These are phyloP conservation scores for Ascochyta pisi DNA, from an alignment of 2,329 filamentous ascomycete species.

Conservation along the genomic window DNA sequence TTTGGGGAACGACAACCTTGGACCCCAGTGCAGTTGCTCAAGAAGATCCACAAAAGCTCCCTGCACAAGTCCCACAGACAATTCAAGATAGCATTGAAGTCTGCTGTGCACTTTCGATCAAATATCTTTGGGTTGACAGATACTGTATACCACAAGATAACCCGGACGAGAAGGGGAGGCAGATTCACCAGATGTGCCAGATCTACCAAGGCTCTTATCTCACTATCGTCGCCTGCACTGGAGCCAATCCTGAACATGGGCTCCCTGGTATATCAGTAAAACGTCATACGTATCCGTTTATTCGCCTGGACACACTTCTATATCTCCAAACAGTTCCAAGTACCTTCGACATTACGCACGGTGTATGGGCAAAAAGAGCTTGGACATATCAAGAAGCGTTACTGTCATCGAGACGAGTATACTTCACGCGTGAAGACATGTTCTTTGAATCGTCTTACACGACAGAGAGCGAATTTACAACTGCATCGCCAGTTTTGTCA, in stretches of 20 bases:
- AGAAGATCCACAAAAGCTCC: not conserved
- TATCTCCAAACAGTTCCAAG: too few species aligned
- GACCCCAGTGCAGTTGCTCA: not conserved
- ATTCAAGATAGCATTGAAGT: not conserved
- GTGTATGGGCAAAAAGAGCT: too few species aligned
- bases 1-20: not conserved
- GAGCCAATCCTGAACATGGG: not conserved
- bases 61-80: not conserved
- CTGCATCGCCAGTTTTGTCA: too few species aligned
- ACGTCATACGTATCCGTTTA: too few species aligned
- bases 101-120: not conserved
- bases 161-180: not conserved
- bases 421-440: too few species aligned
- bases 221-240: not conserved
- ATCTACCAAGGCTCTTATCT: not conserved
- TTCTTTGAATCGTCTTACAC: too few species aligned
- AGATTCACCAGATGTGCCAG: not conserved
- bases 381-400: too few species aligned
- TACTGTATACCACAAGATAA: not conserved
- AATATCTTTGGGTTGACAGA: not conserved
- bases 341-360: too few species aligned
- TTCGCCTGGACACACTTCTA: too few species aligned
- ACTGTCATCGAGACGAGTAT: too few species aligned
- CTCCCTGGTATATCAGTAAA: not conserved
- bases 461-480: too few species aligned